These are phyloP conservation scores for Solanum clarkiae DNA, from an alignment of 257 asterid species.

Conservation along the genomic window DNA sequence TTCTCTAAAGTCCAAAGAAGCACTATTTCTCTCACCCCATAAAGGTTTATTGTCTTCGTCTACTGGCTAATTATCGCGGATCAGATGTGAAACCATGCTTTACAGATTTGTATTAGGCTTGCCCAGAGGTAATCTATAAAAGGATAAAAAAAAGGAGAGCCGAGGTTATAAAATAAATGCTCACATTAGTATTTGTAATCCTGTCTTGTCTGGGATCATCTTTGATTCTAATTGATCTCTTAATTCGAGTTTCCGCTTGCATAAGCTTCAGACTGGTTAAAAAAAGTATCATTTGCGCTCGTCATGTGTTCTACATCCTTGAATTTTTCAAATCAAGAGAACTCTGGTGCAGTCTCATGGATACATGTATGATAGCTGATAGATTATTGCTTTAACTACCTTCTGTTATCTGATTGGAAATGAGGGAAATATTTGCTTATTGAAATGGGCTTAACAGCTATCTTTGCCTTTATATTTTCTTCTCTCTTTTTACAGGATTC, in stretches of 20 bases:
- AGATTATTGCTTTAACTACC: neutral
- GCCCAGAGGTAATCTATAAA: neutral
- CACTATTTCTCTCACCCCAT: neutral
- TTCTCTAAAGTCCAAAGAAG: neutral
- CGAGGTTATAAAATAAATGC: neutral
- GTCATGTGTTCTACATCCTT: neutral
- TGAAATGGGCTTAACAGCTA: neutral
- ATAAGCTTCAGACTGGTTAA: neutral
- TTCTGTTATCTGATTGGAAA: neutral
- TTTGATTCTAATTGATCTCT: neutral
- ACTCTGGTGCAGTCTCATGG: neutral
- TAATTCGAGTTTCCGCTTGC: neutral
- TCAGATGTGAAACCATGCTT: neutral
- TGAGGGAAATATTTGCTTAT: neutral
- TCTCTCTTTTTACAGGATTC: slow-evolving; percentile 32
- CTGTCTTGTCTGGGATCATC: neutral
- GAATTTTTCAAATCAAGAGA: neutral
- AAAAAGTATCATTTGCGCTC: neutral
- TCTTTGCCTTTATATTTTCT: neutral
- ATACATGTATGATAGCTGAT: neutral
- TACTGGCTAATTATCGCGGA: neutral
- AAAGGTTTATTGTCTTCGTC: neutral
- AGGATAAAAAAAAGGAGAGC: neutral
- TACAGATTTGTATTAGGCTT: neutral
- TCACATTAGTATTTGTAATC: neutral